Percentiles rank a stretch among this genome's conserved stretches.
Conservation (phyloP, 805 yeast genomes). For the Barnettozyma vustinii region DNA sequence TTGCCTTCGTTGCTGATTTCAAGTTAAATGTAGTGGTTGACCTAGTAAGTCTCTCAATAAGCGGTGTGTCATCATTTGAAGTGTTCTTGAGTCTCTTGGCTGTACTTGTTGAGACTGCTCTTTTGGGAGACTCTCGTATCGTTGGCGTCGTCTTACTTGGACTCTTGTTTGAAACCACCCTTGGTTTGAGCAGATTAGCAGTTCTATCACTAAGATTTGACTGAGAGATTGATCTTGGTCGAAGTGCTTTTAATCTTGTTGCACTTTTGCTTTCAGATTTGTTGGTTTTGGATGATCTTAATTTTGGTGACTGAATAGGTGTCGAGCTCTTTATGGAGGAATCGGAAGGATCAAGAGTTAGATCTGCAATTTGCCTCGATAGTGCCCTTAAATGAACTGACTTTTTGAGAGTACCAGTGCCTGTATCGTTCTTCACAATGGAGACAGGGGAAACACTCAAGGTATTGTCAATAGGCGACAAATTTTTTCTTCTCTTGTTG, state of each 20-base stretch:
- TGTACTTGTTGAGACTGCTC: constrained; percentile 1
- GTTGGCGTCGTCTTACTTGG: background rate
- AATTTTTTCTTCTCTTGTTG: constrained; percentile 4
- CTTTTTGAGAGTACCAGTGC: background rate
- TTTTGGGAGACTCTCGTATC: constrained; percentile 6
- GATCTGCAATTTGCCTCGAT: constrained; percentile 9
- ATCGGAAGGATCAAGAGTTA: constrained; percentile 12
- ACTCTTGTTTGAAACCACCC: background rate
- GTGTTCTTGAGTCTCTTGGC: background rate
- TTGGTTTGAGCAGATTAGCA: background rate
- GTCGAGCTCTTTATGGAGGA: constrained; percentile 1
- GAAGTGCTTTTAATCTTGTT: background rate
- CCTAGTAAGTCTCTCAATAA: constrained; percentile 20
- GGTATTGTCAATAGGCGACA: constrained; percentile 10
- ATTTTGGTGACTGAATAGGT: constrained; percentile 4
- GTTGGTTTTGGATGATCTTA: background rate
- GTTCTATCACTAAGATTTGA: background rate
- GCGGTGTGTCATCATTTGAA: constrained; percentile 14
- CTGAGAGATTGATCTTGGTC: background rate
- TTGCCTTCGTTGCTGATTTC: constrained; percentile 3
- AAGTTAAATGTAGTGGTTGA: constrained; percentile 22
- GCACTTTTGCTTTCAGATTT: background rate
- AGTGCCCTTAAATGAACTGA: constrained; percentile 17
- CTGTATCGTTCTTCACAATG: background rate
- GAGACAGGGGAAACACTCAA: background rate